Base-by-base conservation (phyloP, 2,329 filamentous ascomycete genomes). In the Fonsecaea monophora region DNA sequence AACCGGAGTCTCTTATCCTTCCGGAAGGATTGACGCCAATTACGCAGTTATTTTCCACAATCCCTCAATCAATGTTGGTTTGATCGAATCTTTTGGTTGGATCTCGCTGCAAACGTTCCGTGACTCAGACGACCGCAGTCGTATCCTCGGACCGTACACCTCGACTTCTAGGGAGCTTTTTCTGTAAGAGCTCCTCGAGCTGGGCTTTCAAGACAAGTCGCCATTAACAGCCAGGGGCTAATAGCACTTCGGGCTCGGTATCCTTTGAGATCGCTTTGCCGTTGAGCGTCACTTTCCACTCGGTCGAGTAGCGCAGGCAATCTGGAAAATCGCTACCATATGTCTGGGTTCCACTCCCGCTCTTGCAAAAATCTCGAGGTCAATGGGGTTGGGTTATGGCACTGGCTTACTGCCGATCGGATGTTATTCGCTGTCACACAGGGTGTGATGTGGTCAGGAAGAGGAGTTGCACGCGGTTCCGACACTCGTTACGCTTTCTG, bases 211-310 rank as follows among this genome's bases (percentile, higher is more conserved):
- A 53, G 25, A 48, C 21, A 10, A 48, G 53, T 40, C 38, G 53
- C 61, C 38, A 64, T 21, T 64, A 64, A 38, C 40, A 58, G 3
- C 40, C 32, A 12, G 61, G 53, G 4, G 53, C 37, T 8, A 64
- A 38, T 21, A 64, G 9, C 25, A 58, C 53, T 5, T 64, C 54
- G 3, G 53, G 40, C 38, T 64, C 61, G 4, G 38, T 64, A 53
- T 64, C 54, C 32, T 38, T 64, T 37, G 54, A 48, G 61, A 64
- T 58, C 13, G 38, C 21, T 57, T 50, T 64, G 9, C 38, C 38
- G 21, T 64, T 58, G 6, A 53, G n/a, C 25, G 40, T 64, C 53
- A 64, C 61, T n/a, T 64, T 58, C 61, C 53, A 64, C 30, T 64
- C 53, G 40, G 56, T 64, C 61, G 61, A 58, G 61, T 64, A 58